These are phyloP conservation scores for Plasmodium coatneyi DNA, from an alignment of 169 alveolate species.

Conservation along the genomic window DNA sequence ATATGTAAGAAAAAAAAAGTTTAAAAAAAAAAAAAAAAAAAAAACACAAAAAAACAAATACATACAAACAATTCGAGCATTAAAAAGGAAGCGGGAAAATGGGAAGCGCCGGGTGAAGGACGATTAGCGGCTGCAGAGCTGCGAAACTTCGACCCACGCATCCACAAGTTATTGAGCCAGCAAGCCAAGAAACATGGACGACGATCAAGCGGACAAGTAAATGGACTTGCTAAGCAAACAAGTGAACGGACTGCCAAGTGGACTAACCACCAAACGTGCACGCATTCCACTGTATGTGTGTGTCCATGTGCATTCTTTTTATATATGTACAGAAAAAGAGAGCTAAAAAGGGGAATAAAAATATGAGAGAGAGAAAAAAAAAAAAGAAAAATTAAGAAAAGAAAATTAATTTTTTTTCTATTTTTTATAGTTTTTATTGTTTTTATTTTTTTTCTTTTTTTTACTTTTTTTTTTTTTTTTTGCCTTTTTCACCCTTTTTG, in stretches of 20 bases:
- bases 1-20: not conserved
- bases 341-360: not conserved
- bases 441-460: not conserved
- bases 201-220: no score
- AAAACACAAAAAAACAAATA: not conserved
- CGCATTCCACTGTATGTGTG: not conserved
- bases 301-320: not conserved
- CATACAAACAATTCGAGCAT: not conserved
- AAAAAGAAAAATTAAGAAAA: slow-evolving; percentile 17
- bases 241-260: not conserved
- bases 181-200: not conserved
- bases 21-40: slow-evolving; percentile 30
- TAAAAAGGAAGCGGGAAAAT: not conserved
- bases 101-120: not conserved
- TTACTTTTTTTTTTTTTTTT: slow-evolving; percentile 14
- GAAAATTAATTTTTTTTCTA: slow-evolving; percentile 5
- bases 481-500: slow-evolving; percentile 9
- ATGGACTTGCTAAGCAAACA: not conserved
- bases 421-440: not conserved
- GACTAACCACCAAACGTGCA: not conserved
- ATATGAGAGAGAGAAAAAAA: slow-evolving; percentile 5
- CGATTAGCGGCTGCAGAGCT: not conserved
- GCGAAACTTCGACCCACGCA: not conserved
- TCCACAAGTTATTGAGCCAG: not conserved
- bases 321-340: slow-evolving; percentile 10